Evolutionary conservation across 1,284 basidiomycete genomes (phyloP).

Genomic region (Caloboletus firmus): DNA sequence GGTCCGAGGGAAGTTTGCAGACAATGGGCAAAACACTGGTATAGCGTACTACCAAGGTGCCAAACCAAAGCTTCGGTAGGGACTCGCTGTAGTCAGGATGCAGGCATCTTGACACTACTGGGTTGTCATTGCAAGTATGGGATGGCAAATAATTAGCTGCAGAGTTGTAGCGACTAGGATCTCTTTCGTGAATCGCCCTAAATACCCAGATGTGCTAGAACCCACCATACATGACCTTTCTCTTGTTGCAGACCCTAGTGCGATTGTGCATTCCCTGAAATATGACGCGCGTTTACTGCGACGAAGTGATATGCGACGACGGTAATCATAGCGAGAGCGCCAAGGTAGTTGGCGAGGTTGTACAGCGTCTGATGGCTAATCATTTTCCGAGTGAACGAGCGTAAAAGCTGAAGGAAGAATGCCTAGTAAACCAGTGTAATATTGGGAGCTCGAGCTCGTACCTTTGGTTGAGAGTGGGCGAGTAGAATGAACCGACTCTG

Average conservation of each 20-base stretch:
- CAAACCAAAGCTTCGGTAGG: constrained; percentile 18
- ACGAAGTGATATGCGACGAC: constrained; percentile 87
- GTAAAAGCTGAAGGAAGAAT: constrained; percentile 1
- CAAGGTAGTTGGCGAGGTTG: constrained; percentile 80
- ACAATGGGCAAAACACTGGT: constrained; percentile 3
- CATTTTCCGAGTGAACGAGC: constrained; percentile 41
- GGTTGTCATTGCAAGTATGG: background rate
- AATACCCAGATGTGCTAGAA: background rate
- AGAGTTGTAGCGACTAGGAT: background rate
- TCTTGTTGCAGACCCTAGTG: constrained; percentile 5
- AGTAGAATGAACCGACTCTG: constrained; percentile 9
- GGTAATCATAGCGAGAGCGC: constrained; percentile 78
- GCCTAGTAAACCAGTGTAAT: background rate
- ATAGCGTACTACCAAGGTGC: constrained; percentile 20
- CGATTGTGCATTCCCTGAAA: constrained; percentile 33
- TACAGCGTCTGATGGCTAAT: constrained; percentile 81
- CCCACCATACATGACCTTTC: constrained; percentile 6
- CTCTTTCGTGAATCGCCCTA: background rate
- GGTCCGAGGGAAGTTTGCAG: constrained; percentile 8
- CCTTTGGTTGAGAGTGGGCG: constrained; percentile 7
- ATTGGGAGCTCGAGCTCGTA: background rate
- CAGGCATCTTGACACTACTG: background rate
- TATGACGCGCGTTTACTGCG: constrained; percentile 70
- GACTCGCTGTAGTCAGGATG: background rate
- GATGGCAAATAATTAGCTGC: background rate